phyloP scores from a whole-genome alignment of 2,329 filamentous ascomycete species.

The Metarhizium sp. region DNA sequence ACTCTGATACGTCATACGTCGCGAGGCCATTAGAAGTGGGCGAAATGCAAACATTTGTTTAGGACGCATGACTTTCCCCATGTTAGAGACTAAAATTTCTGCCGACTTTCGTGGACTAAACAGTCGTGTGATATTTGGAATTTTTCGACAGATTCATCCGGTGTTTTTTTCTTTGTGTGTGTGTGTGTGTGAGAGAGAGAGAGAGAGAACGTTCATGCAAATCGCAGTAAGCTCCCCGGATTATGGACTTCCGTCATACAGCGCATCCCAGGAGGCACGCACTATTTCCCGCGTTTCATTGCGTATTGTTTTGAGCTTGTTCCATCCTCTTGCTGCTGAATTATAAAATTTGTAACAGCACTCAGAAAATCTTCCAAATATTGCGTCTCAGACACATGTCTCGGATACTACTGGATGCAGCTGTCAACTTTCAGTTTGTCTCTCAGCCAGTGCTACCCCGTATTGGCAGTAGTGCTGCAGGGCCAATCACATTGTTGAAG shows the following conservation, averaged over 20 bases:
- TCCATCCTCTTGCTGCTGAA: background rate
- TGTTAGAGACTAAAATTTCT: too few species aligned
- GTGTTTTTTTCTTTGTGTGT: too few species aligned
- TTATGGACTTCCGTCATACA: background rate
- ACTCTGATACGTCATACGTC: background rate
- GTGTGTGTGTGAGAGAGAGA: too few species aligned
- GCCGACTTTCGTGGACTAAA: too few species aligned
- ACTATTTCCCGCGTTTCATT: background rate
- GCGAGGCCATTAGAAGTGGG: background rate
- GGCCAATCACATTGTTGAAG: too few species aligned
- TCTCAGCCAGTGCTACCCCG: too few species aligned
- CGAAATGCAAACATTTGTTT: background rate
- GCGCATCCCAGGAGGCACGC: background rate
- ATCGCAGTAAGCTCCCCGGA: background rate
- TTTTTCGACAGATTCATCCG: too few species aligned
- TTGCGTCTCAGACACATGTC: background rate
- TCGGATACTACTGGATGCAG: background rate
- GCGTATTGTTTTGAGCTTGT: background rate
- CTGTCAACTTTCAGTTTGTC: too few species aligned
- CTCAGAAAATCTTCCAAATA: background rate
- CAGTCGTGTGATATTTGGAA: too few species aligned
- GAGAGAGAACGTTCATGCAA: background rate
- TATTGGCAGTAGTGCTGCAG: too few species aligned
- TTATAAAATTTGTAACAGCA: background rate
- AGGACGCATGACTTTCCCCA: background rate